Evolutionary conservation across 2,329 filamentous ascomycete species (phyloP).

Genomic region (Epichloe sp.): DNA sequence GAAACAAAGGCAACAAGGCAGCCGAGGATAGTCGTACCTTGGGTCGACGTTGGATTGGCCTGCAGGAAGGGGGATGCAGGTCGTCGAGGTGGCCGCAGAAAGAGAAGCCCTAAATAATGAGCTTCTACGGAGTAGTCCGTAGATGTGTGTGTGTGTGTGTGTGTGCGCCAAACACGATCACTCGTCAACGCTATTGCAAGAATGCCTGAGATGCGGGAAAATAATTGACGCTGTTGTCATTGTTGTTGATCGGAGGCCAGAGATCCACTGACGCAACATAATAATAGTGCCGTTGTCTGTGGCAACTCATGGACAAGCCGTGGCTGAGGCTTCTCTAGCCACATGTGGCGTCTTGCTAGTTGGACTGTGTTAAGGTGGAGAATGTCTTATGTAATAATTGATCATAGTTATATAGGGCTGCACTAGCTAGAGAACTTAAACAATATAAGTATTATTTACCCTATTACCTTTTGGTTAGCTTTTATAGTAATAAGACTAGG

Average conservation of each 20-base stretch:
- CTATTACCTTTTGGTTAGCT: too few relatives aligned
- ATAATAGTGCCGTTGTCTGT: conserved; percentile 25
- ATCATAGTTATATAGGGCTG: too few relatives aligned
- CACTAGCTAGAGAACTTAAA: too few relatives aligned
- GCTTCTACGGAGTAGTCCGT: background rate
- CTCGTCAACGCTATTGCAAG: background rate
- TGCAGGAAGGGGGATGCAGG: conserved; percentile 1
- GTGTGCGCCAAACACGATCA: background rate
- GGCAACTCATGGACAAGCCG: conserved; percentile 18
- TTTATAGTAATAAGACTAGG: too few relatives aligned
- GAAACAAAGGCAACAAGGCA: conserved; percentile 4
- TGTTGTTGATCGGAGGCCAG: conserved; percentile 6
- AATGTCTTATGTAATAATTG: too few relatives aligned
- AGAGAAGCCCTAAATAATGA: background rate
- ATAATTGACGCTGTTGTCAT: background rate
- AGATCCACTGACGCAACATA: conserved; percentile 21
- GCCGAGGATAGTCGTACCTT: conserved; percentile 1
- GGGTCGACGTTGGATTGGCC: background rate
- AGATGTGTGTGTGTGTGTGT: background rate
- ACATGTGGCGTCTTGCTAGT: conserved; percentile 2
- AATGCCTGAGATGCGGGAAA: background rate
- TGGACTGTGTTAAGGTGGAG: too few relatives aligned
- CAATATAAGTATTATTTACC: too few relatives aligned
- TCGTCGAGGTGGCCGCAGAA: conserved; percentile 5
- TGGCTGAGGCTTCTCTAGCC: conserved; percentile 1